phyloP scores from a whole-genome alignment of 2,329 filamentous ascomycete genomes.

The Colletotrichum nymphaeae region DNA sequence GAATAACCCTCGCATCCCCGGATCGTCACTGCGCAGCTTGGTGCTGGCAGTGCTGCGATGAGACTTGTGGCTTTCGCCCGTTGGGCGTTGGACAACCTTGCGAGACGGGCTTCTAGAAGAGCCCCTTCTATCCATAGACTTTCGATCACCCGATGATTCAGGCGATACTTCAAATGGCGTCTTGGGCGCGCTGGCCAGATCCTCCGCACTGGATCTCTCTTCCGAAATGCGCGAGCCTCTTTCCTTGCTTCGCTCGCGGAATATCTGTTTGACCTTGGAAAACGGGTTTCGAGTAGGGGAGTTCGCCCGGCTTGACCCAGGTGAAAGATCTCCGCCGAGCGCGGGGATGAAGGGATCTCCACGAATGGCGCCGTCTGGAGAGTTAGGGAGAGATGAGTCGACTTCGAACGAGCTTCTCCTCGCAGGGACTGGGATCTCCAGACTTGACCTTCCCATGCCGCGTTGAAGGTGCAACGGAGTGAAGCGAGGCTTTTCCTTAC shows the following conservation, averaged over 20 bases:
- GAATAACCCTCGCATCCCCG: conserved; percentile 78
- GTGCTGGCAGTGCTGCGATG: conserved; percentile 62
- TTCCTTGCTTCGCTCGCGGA: conserved; percentile 65
- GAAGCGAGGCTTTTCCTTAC: conserved; percentile 40
- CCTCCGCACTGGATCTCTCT: conserved; percentile 38
- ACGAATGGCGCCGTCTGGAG: conserved; percentile 62
- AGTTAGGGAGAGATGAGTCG: conserved; percentile 60
- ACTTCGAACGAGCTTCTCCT: conserved; percentile 56
- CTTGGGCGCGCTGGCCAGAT: conserved; percentile 43
- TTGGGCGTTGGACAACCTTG: conserved; percentile 47
- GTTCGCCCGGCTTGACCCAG: conserved; percentile 68
- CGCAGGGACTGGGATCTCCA: conserved; percentile 58
- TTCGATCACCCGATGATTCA: conserved; percentile 34
- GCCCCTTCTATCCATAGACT: conserved; percentile 41
- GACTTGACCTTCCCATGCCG: conserved; percentile 51
- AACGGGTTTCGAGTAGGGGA: conserved; percentile 75
- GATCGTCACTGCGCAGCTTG: conserved; percentile 55
- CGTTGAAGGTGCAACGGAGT: conserved; percentile 38
- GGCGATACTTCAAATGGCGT: conserved; percentile 26
- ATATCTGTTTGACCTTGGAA: conserved; percentile 65
- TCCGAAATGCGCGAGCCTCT: conserved; percentile 45
- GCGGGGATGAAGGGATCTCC: conserved; percentile 65
- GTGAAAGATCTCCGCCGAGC: conserved; percentile 72
- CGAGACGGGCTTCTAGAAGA: conserved; percentile 52
- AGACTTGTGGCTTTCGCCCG: conserved; percentile 60